phyloP scores from a whole-genome alignment of 2,329 filamentous ascomycete species.

The Incumbomyces lentus region DNA sequence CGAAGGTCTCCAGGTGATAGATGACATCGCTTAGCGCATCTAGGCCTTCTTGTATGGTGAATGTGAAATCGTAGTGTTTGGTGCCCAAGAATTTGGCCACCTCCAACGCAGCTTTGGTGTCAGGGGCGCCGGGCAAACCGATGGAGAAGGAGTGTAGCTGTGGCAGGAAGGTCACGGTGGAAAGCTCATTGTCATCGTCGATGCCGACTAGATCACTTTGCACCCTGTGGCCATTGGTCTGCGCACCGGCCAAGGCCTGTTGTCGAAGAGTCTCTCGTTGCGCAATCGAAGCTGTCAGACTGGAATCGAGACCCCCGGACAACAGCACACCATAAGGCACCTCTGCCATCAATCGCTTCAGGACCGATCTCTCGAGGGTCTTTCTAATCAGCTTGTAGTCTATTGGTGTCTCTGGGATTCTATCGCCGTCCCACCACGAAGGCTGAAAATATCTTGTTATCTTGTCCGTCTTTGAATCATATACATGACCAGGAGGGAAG shows the following conservation, averaged over 20 bases:
- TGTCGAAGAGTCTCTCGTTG: conserved; percentile 80
- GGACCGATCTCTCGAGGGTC: conserved; percentile 78
- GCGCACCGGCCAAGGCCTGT: conserved; percentile 36
- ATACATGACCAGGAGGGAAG: conserved; percentile 92
- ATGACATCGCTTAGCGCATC: conserved; percentile 97
- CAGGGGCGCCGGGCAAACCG: conserved; percentile 81
- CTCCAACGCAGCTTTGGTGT: conserved; percentile 82
- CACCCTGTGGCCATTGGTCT: conserved; percentile 37
- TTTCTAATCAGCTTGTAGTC: conserved; percentile 74
- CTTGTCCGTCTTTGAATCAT: conserved; percentile 82
- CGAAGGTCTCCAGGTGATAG: conserved; percentile 93
- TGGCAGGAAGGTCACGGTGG: conserved; percentile 80
- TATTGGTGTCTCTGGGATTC: conserved; percentile 67
- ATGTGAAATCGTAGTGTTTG: conserved; percentile 96
- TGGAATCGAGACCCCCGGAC: conserved; percentile 92
- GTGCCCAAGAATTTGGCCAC: conserved; percentile 95
- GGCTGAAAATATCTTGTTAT: conserved; percentile 85
- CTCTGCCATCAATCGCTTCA: conserved; percentile 97
- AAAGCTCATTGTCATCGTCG: conserved; percentile 81
- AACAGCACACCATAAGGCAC: conserved; percentile 94
- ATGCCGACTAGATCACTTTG: conserved; percentile 76
- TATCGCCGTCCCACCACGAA: conserved; percentile 77
- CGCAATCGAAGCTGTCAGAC: conserved; percentile 86
- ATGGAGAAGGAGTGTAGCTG: conserved; percentile 99
- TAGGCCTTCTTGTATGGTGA: conserved; percentile 93